Evolutionary conservation across 176 grass and related monocot genomes (phyloP).

Genomic region (Triticum dicoccoides): DNA sequence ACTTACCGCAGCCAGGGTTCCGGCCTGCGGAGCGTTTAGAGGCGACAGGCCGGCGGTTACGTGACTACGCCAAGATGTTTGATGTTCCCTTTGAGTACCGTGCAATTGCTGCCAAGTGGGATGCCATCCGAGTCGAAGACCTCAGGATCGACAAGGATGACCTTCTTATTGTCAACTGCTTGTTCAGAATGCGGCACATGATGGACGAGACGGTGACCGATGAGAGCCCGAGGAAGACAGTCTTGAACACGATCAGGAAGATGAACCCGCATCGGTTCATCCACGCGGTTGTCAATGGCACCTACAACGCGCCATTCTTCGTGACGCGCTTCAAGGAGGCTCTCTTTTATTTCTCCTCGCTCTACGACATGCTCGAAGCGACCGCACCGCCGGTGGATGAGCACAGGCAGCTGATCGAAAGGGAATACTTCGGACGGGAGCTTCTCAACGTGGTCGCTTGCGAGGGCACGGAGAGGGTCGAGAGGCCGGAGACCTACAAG

Average conservation of each 20-base stretch:
- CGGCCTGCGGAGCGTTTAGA: slow-evolving; percentile 36
- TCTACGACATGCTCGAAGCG: slow-evolving; percentile 44
- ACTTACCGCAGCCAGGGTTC: slow-evolving; percentile 43
- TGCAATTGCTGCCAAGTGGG: slow-evolving; percentile 37
- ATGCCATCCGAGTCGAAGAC: slow-evolving; percentile 34
- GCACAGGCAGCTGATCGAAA: slow-evolving; percentile 28
- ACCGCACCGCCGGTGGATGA: slow-evolving; percentile 16
- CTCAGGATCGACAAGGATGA: slow-evolving; percentile 28
- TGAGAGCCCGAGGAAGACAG: slow-evolving; percentile 40
- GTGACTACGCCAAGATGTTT: slow-evolving; percentile 37
- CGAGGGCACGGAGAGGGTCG: slow-evolving; percentile 42
- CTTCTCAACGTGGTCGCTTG: slow-evolving; percentile 46
- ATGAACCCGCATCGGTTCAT: slow-evolving; percentile 39
- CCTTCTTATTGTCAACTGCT: slow-evolving; percentile 32
- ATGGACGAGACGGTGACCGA: slow-evolving; percentile 41
- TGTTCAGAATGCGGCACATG: slow-evolving; percentile 41
- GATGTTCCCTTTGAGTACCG: slow-evolving; percentile 37
- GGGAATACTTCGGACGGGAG: slow-evolving; percentile 36
- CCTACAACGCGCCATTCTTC: slow-evolving; percentile 47
- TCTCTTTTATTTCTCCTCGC: slow-evolving; percentile 36
- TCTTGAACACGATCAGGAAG: slow-evolving; percentile 44
- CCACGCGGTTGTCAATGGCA: slow-evolving; percentile 42
- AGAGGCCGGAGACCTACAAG: slow-evolving; percentile 51
- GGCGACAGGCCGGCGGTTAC: slow-evolving; percentile 25
- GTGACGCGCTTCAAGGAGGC: slow-evolving; percentile 51